Conservation (phyloP, 2,329 filamentous ascomycete genomes). For the Acephala macrosclerotiorum region DNA sequence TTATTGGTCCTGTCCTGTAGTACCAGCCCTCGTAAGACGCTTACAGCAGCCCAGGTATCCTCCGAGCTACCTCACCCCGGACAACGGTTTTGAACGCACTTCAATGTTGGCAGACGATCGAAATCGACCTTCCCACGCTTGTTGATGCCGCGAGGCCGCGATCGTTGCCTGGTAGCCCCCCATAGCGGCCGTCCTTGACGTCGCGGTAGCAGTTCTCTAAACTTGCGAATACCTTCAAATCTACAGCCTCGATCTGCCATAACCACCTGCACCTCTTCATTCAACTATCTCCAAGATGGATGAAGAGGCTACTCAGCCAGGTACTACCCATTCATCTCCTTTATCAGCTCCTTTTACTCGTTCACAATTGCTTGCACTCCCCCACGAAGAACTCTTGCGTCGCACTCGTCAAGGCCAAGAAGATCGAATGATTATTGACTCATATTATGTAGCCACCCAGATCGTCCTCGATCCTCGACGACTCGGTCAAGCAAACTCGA, state of each 20-base stretch:
- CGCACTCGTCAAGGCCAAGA: constrained; percentile 8
- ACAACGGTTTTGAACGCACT: not conserved
- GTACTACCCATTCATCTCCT: constrained; percentile 31
- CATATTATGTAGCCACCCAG: constrained; percentile 68
- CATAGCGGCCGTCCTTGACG: not conserved
- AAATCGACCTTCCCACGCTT: constrained; percentile 2
- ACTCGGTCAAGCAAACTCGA: constrained; percentile 80
- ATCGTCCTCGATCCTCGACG: constrained; percentile 82
- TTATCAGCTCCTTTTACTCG: constrained; percentile 10
- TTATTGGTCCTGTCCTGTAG: not conserved
- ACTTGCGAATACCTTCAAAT: constrained; percentile 5
- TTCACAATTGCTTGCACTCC: constrained; percentile 16
- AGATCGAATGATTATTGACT: constrained; percentile 30
- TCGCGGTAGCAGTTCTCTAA: not conserved
- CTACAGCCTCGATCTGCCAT: constrained; percentile 23
- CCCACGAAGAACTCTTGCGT: constrained; percentile 16
- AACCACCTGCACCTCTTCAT: constrained; percentile 17
- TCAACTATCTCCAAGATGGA: constrained; percentile 36
- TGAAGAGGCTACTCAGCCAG: constrained; percentile 42
- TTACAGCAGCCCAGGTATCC: not conserved
- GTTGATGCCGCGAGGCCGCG: constrained; percentile 5
- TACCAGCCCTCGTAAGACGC: not conserved
- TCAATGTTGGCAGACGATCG: constrained; percentile 7
- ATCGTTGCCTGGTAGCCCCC: constrained; percentile 23
- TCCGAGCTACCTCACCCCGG: not conserved